Evolutionary conservation across 2,329 filamentous ascomycete genomes (phyloP).

Genomic region (Apiospora saccharicola): DNA sequence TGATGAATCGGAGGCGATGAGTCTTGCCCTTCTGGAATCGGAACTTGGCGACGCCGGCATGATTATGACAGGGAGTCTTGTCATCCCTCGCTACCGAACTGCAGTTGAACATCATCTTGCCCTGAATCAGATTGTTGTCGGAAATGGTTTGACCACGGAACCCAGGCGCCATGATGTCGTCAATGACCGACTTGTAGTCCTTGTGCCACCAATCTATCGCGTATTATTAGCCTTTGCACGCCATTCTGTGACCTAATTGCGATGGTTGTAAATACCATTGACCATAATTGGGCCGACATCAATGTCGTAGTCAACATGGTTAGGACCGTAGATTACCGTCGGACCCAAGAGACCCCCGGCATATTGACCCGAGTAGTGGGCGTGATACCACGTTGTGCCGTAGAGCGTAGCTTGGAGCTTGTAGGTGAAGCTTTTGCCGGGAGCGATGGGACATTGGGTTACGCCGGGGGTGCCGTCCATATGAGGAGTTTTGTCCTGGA

Average conservation of each 20-base stretch:
- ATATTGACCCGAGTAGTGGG: constrained; percentile 66
- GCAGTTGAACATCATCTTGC: constrained; percentile 66
- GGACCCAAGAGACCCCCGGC: constrained; percentile 67
- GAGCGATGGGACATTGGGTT: constrained; percentile 72
- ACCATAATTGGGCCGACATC: constrained; percentile 65
- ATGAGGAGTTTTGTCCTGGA: constrained; percentile 57
- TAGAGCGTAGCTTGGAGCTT: constrained; percentile 61
- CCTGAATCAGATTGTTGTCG: constrained; percentile 69
- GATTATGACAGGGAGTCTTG: constrained; percentile 51
- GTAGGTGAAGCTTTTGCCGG: constrained; percentile 63
- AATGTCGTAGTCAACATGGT: constrained; percentile 62
- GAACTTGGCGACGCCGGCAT: constrained; percentile 61
- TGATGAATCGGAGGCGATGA: constrained; percentile 67
- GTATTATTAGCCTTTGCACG: constrained; percentile 26
- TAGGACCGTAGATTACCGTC: constrained; percentile 67
- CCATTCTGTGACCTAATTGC: too few species aligned
- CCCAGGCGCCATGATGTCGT: constrained; percentile 53
- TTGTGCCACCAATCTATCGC: constrained; percentile 69
- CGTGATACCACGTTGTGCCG: constrained; percentile 66
- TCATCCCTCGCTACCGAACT: constrained; percentile 47
- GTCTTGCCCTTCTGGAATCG: constrained; percentile 59
- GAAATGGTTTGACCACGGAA: constrained; percentile 47
- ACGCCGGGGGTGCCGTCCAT: constrained; percentile 61
- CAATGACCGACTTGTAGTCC: constrained; percentile 55
- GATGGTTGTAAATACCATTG: constrained; percentile 42